A percentile compares a stretch with the other conserved stretches of the same genome.
phyloP scores from a whole-genome alignment of 2,329 filamentous ascomycete genomes.

The Verruconis gallopava region DNA sequence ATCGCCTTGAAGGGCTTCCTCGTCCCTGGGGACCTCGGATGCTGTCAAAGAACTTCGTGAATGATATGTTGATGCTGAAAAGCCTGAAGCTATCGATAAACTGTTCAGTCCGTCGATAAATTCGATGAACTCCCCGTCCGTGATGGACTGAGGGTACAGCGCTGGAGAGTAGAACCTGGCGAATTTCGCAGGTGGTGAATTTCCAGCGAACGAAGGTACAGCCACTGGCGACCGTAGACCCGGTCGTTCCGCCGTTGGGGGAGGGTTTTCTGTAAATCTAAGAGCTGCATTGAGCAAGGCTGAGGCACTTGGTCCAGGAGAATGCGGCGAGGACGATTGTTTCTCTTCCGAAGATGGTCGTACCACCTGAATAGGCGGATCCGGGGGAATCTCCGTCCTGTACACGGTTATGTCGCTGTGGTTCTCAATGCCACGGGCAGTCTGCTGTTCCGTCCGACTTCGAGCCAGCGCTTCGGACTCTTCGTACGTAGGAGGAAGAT shows the following conservation, averaged over 20 bases:
- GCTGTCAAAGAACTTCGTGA: not conserved
- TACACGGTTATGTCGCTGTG: conserved; percentile 6
- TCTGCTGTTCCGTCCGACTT: not conserved
- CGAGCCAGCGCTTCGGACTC: conserved; percentile 4
- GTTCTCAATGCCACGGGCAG: not conserved
- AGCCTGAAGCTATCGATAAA: conserved; percentile 4
- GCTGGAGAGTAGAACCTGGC: conserved; percentile 7
- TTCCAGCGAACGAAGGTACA: conserved; percentile 1
- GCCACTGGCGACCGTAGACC: conserved; percentile 4
- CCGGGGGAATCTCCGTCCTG: conserved; percentile 5
- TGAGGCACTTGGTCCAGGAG: not conserved
- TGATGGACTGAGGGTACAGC: conserved; percentile 3
- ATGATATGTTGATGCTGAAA: conserved; percentile 1
- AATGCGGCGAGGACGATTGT: not conserved
- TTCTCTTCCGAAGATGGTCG: conserved; percentile 1
- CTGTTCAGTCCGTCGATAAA: conserved; percentile 9
- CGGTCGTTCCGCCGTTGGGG: conserved; percentile 1
- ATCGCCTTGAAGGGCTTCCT: conserved; percentile 1
- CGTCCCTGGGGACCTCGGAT: conserved; percentile 3
- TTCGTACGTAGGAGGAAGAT: conserved; percentile 9
- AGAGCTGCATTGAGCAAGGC: conserved; percentile 6
- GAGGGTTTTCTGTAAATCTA: conserved; percentile 6
- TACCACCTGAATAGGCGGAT: conserved; percentile 1
- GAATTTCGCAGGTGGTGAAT: not conserved
- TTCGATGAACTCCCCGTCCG: conserved; percentile 1